A percentile compares a stretch with the other conserved stretches of the same genome.
phyloP scores from a whole-genome alignment of 495 filamentous ascomycete species.

The Opeltia flavorubescens region DNA sequence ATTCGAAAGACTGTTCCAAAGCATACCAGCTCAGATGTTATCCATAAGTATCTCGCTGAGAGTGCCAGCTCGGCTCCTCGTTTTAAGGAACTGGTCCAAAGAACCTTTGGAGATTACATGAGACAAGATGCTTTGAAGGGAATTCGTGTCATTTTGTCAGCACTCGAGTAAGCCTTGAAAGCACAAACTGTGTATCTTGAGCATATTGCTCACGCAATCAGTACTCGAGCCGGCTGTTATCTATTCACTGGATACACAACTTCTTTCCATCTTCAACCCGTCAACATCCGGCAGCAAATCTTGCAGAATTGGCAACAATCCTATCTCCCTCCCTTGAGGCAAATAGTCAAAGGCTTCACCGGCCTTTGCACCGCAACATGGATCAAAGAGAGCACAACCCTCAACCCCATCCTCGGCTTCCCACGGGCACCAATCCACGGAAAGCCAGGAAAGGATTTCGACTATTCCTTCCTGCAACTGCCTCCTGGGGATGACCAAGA shows the following conservation, averaged over 20 bases:
- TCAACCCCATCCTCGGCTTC: slow-evolving; percentile 45
- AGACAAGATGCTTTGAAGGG: slow-evolving; percentile 35
- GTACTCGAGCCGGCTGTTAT: slow-evolving; percentile 54
- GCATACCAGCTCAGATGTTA: slow-evolving; percentile 19
- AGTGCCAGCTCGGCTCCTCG: slow-evolving; percentile 31
- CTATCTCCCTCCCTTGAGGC: slow-evolving; percentile 41
- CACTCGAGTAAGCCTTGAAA: slow-evolving; percentile 35
- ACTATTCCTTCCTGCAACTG: slow-evolving; percentile 39
- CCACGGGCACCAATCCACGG: slow-evolving; percentile 48
- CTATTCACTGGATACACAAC: slow-evolving; percentile 50
- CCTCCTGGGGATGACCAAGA: slow-evolving; percentile 30
- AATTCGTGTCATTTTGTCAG: slow-evolving; percentile 34
- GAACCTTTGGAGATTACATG: slow-evolving; percentile 28
- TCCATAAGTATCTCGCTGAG: slow-evolving; percentile 33
- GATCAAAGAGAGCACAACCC: slow-evolving; percentile 42
- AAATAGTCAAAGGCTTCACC: slow-evolving; percentile 40
- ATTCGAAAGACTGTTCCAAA: slow-evolving; percentile 20
- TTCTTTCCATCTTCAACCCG: slow-evolving; percentile 46
- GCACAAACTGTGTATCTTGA: background rate
- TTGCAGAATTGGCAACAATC: slow-evolving; percentile 44
- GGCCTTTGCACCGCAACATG: slow-evolving; percentile 42
- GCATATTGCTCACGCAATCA: slow-evolving; percentile 16
- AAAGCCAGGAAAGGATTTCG: slow-evolving; percentile 38
- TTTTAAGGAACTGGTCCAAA: slow-evolving; percentile 31
- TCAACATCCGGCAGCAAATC: slow-evolving; percentile 44